A percentile compares a stretch with the other conserved stretches of the same genome.
These are phyloP conservation scores for Cryoendolithus antarcticus DNA, from an alignment of 2,329 filamentous ascomycete genomes.

Conservation along the genomic window DNA sequence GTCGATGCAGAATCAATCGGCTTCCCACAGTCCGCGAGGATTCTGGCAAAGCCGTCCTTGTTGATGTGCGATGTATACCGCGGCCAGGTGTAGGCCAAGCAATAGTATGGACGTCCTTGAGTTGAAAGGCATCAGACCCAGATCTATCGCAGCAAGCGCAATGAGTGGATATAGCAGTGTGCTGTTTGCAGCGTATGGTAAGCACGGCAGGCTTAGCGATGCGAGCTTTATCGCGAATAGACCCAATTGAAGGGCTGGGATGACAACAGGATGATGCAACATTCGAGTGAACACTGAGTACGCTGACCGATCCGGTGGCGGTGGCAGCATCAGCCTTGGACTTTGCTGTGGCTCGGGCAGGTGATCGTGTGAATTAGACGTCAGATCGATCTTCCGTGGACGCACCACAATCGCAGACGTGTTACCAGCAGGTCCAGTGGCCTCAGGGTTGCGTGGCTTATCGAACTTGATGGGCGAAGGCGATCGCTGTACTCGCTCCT, in stretches of 20 bases:
- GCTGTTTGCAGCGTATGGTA: constrained; percentile 55
- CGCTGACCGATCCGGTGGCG: constrained; percentile 12
- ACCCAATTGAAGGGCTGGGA: constrained; percentile 35
- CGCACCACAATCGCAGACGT: constrained; percentile 6
- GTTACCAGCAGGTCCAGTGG: background rate
- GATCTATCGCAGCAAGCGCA: constrained; percentile 54
- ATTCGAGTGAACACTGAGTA: too few species aligned
- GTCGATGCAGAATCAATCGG: too few species aligned
- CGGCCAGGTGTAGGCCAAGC: constrained; percentile 34
- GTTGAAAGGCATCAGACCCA: constrained; percentile 27
- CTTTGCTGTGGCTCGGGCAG: constrained; percentile 12
- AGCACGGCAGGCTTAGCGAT: constrained; percentile 55
- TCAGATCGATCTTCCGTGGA: constrained; percentile 9
- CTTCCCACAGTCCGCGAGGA: too few species aligned
- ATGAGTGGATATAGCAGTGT: constrained; percentile 57
- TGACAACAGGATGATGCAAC: background rate
- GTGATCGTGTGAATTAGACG: constrained; percentile 1
- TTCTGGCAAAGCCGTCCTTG: constrained; percentile 1
- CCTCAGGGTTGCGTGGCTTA: background rate
- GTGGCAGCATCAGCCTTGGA: constrained; percentile 24
- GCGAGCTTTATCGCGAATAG: constrained; percentile 59
- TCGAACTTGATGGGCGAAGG: constrained; percentile 8
- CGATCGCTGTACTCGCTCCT: constrained; percentile 5
- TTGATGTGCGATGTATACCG: constrained; percentile 10
- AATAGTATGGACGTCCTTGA: constrained; percentile 29